Conservation (phyloP, 192 early-diverging fungal genomes). For the Rhizophagus prolifer region DNA sequence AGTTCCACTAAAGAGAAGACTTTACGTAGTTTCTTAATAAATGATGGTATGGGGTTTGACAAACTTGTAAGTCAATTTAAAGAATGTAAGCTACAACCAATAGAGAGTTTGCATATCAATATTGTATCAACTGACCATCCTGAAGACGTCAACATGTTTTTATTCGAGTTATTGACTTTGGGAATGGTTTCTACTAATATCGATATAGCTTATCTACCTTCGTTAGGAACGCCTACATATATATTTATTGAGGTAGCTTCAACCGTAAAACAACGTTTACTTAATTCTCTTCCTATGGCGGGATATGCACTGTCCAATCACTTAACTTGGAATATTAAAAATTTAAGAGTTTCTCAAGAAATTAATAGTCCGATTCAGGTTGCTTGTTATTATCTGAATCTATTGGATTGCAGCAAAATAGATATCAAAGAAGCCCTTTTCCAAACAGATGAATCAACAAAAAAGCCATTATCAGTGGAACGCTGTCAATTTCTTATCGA, state of each 20-base stretch:
- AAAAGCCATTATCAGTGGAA: background rate
- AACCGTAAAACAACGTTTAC: conserved; percentile 23
- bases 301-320: background rate
- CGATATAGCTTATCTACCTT: background rate
- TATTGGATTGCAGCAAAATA: background rate
- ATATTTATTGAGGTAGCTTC: conserved; percentile 31
- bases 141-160: conserved; percentile 29
- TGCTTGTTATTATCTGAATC: conserved; percentile 20
- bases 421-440: conserved; percentile 7
- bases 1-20: background rate
- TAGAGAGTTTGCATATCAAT: conserved; percentile 26
- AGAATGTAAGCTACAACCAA: background rate
- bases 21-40: conserved; percentile 9
- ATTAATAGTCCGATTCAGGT: conserved; percentile 25
- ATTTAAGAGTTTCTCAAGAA: conserved; percentile 17
- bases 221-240: background rate
- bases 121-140: conserved; percentile 13
- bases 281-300: conserved; percentile 21
- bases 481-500: conserved; percentile 17
- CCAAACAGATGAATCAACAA: background rate
- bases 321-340: conserved; percentile 26
- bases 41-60: conserved; percentile 7
- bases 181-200: conserved; percentile 13
- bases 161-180: conserved; percentile 29
- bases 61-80: conserved; percentile 8